phyloP scores from a whole-genome alignment of 192 early-diverging fungal species.

The Pilobolus umbonatus region DNA sequence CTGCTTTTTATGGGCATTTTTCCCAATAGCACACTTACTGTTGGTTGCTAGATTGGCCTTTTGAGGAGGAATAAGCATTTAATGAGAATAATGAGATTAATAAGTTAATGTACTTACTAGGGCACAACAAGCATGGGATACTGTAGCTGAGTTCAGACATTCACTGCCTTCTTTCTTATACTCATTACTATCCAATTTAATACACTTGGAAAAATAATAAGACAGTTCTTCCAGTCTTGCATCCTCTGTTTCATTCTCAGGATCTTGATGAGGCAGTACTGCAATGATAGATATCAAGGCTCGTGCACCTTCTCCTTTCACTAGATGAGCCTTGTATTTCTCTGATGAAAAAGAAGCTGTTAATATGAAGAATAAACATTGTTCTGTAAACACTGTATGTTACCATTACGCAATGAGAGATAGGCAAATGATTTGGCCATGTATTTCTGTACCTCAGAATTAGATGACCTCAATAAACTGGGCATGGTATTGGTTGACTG shows the following conservation, averaged over 20 bases:
- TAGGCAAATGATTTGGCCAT: slow-evolving; percentile 54
- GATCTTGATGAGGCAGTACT: slow-evolving; percentile 5
- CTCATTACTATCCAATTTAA: not conserved
- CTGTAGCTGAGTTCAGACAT: slow-evolving; percentile 25
- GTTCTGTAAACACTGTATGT: slow-evolving; percentile 6
- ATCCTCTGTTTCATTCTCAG: not conserved
- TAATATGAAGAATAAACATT: not conserved
- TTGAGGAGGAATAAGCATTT: not conserved
- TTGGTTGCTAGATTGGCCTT: slow-evolving; percentile 57
- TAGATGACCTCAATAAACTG: slow-evolving; percentile 37
- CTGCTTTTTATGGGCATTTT: not conserved
- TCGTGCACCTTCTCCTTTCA: slow-evolving; percentile 27
- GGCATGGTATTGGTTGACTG: slow-evolving; percentile 33
- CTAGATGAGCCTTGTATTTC: slow-evolving; percentile 34
- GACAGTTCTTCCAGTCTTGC: not conserved
- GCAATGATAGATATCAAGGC: slow-evolving; percentile 20
- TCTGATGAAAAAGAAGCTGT: slow-evolving; percentile 9
- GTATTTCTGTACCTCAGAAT: slow-evolving; percentile 46
- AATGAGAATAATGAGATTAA: not conserved
- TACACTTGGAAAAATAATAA: not conserved
- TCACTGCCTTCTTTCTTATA: not conserved
- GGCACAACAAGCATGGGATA: slow-evolving; percentile 53
- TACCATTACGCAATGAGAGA: slow-evolving; percentile 51
- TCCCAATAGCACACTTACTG: slow-evolving; percentile 24
- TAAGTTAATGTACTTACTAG: slow-evolving; percentile 22